Percentiles rank a stretch among this genome's conserved stretches.
These are phyloP conservation scores for Nicotiana rustica DNA, from an alignment of 305 asterid species.

Conservation along the genomic window DNA sequence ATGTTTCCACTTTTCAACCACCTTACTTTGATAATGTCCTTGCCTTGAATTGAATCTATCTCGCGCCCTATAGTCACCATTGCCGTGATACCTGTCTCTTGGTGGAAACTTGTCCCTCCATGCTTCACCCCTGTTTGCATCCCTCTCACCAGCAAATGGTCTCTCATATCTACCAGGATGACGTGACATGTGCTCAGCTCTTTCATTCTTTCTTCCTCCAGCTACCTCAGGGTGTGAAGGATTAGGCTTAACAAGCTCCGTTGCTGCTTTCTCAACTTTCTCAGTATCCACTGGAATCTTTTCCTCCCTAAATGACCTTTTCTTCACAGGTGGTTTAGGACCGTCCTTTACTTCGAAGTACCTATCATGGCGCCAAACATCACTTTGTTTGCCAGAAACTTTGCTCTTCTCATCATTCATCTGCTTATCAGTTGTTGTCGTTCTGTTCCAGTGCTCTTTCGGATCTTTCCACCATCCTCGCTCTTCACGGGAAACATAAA, in stretches of 20 bases:
- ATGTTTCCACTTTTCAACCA: constrained; percentile 88
- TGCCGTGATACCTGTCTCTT: constrained; percentile 45
- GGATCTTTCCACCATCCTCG: constrained; percentile 78
- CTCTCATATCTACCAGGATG: constrained; percentile 55
- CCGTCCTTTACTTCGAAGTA: constrained; percentile 60
- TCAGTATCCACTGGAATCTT: constrained; percentile 60
- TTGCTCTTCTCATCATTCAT: constrained; percentile 54
- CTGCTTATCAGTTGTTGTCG: constrained; percentile 38
- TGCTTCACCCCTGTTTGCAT: constrained; percentile 46
- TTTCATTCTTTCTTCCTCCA: constrained; percentile 50
- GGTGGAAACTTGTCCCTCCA: constrained; percentile 59
- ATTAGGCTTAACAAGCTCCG: constrained; percentile 47
- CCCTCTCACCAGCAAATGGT: constrained; percentile 56
- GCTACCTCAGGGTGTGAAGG: constrained; percentile 45
- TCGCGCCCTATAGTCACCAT: constrained; percentile 55
- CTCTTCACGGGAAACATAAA: constrained; percentile 51
- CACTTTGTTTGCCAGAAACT: constrained; percentile 52
- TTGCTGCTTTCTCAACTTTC: constrained; percentile 49
- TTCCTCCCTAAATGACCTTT: constrained; percentile 80
- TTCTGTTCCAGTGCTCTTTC: constrained; percentile 57
- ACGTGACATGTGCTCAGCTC: constrained; percentile 47
- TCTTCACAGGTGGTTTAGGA: constrained; percentile 57
- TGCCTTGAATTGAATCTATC: constrained; percentile 59
- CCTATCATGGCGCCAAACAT: constrained; percentile 75
- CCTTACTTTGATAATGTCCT: constrained; percentile 55